Conservation (phyloP, 345 rosid genomes). For the Orychophragmus violaceus region DNA sequence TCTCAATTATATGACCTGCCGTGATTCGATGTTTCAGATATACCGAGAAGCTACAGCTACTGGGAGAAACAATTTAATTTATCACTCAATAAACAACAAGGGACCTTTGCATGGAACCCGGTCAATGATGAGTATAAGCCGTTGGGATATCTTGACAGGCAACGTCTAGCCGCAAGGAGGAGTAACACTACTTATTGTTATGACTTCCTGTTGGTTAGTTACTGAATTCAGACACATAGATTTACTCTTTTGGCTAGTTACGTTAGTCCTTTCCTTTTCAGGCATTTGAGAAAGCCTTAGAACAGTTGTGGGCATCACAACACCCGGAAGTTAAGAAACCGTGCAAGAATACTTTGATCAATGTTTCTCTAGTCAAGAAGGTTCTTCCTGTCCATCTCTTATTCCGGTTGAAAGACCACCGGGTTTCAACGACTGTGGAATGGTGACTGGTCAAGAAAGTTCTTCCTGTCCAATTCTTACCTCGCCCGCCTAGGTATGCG, state of each 20-base stretch:
- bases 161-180: conserved; percentile 81
- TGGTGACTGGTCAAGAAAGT: no score
- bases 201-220: conserved; percentile 90
- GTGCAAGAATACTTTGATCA: conserved; percentile 44
- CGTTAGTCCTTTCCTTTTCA: conserved; percentile 34
- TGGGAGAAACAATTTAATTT: conserved; percentile 45
- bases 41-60: conserved; percentile 80
- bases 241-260: background rate
- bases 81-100: conserved; percentile 53
- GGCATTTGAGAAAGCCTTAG: conserved; percentile 91
- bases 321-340: conserved; percentile 41
- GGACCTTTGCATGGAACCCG: conserved; percentile 65
- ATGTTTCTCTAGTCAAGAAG: conserved; percentile 55
- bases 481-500: conserved; percentile 99
- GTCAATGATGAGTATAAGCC: conserved; percentile 66
- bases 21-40: conserved; percentile 45
- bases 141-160: conserved; percentile 64
- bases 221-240: background rate
- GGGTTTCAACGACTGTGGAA: conserved; percentile 87
- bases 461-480: no score
- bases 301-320: conserved; percentile 70
- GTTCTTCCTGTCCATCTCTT: conserved; percentile 74
- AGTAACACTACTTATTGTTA: conserved; percentile 92
- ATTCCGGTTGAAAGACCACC: conserved; percentile 50
- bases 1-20: conserved; percentile 2